Evolutionary conservation across 2,329 filamentous ascomycete species (phyloP), one percentile per base, ranked within the genome.

Genomic region (Fusarium verrucosum): DNA sequence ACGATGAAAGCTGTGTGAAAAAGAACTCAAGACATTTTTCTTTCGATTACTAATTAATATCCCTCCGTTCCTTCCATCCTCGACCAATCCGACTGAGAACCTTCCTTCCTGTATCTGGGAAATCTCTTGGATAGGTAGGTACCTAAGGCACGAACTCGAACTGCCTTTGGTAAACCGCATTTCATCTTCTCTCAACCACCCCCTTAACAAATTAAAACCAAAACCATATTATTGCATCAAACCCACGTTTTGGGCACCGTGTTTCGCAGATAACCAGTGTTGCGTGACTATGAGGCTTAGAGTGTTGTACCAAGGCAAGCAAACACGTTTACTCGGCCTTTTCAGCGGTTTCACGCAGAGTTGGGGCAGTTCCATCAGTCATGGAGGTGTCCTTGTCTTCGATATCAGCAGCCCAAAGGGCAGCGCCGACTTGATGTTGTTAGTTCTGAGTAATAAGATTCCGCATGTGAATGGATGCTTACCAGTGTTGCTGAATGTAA

Each of bases 321-420:
- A 23, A n/a, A 38, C 23, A 22, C 23, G 35, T 42, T 57, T 75
- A 83, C 67, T 85, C 80, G 59, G 78, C 79, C 63, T 83, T 81
- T 68, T 81, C 80, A 28, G 81, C 83, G 37, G 79, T 76, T 64
- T 84, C 81, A 40, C 82, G 78, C 38, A 86, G 73, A 14, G 72
- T 76, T 2, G 83, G 83, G n/a, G 83, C 83, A 14, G 83, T 85
- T 59, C 79, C 77, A 49, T 79, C 73, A 10, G 79, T 78, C 81
- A 85, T 85, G 36, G 77, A 75, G 10, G 77, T 81, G 53, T 80
- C 79, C 68, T 82, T 82, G 25, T 78, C 75, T 76, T 96, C 92
- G 57, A 96, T 86, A 75, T 96, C 93, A 17, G 92, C 91, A 36
- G 94, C 94, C 93, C 93, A 97, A n/a, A 98, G 80, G 9, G 94